Evolutionary conservation across 352 stramenopile genomes (phyloP), one percentile per base, ranked within the genome.

Genomic region (Thalassiosira delicatula): DNA sequence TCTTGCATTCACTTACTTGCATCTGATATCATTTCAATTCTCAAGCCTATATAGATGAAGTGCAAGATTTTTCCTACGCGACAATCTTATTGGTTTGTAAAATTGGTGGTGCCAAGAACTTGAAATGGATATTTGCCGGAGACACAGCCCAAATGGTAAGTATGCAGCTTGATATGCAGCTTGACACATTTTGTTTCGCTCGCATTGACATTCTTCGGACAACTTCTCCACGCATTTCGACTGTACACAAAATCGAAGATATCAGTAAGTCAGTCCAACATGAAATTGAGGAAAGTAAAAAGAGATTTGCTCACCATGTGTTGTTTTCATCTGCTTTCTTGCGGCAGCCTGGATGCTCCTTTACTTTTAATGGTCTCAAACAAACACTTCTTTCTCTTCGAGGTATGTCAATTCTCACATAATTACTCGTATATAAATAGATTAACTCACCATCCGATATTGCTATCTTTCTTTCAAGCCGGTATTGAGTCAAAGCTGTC

Each of bases 51-150:
- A 42, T 84, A 37, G 76, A 84, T 46, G 76, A 84, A 65, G 33
- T 71, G 21, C 76, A 84, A 68, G 76, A 84, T 40, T 73, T 84
- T 63, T 84, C 76, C 32, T 80, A 84, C 51, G 76, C 76, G 62
- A 61, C 76, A 40, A 54, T 84, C 17, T 72, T 73, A 69, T 42
- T 84, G 27, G 69, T 84, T 32, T 84, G 76, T 44, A 80, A 12
- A 4, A 49, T 84, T 70, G 76, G 66, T 53, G 76, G 76, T 9
- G 69, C 42, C 19, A 12, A 75, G 35, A 27, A n/a, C 2, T 67
- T 80, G 59, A 74, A 80, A 56, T 84, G 76, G 76, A 69, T 80
- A 51, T 79, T 67, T 75, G 76, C 76, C 46, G 76, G 76, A 59
- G 76, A 84, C 42, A 76, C 76, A 37, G 69, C 76, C 25, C 76